Conservation (phyloP, 768 basidiomycete species). For the Porphyrellus cyaneotinctus region DNA sequence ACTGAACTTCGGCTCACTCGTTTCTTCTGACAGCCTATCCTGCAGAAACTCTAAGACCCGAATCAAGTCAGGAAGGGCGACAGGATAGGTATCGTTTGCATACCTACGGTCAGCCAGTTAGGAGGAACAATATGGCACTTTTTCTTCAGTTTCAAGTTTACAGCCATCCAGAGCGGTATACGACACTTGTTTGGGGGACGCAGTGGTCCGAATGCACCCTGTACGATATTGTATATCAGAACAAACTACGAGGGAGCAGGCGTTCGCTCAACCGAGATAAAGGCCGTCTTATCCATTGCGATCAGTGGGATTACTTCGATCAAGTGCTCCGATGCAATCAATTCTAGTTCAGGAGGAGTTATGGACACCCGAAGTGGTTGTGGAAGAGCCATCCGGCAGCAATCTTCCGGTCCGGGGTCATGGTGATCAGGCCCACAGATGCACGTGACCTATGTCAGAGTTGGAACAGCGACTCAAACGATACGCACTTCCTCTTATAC, state of each 20-base stretch:
- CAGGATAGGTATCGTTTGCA: slow-evolving; percentile 22
- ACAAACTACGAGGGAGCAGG: slow-evolving; percentile 4
- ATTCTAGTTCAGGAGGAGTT: slow-evolving; percentile 82
- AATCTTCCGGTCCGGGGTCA: not conserved
- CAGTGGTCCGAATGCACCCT: slow-evolving; percentile 94
- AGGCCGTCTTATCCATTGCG: slow-evolving; percentile 85
- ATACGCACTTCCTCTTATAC: not conserved
- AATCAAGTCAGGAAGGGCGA: not conserved
- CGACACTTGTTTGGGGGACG: slow-evolving; percentile 78
- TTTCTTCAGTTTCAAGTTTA: slow-evolving; percentile 89
- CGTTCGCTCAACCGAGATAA: slow-evolving; percentile 68
- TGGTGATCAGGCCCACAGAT: not conserved
- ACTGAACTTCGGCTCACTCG: slow-evolving; percentile 67
- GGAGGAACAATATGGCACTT: slow-evolving; percentile 93
- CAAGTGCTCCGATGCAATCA: slow-evolving; percentile 79
- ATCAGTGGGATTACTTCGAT: slow-evolving; percentile 87
- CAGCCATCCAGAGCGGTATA: slow-evolving; percentile 96
- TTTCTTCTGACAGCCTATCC: slow-evolving; percentile 70
- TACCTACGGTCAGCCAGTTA: slow-evolving; percentile 83
- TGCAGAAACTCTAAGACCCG: slow-evolving; percentile 68
- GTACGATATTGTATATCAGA: slow-evolving; percentile 9
- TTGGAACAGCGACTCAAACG: no score
- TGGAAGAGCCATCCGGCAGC: slow-evolving; percentile 62
- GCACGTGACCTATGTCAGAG: slow-evolving; percentile 27
- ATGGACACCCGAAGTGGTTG: slow-evolving; percentile 63